Conservation (phyloP, 2,329 filamentous ascomycete genomes). For the Lomentospora prolificans region DNA sequence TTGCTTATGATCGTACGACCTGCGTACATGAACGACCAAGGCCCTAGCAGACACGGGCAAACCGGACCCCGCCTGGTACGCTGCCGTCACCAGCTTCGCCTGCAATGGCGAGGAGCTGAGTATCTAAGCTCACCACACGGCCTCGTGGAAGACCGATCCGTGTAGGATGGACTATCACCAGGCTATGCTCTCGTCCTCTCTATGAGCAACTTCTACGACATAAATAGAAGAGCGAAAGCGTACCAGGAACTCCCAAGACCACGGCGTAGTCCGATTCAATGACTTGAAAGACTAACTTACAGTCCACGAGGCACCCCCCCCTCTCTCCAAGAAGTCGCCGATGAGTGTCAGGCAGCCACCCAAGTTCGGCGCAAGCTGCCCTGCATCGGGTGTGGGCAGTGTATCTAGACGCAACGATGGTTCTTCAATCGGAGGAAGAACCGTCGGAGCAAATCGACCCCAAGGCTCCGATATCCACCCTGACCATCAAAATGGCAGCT, state of each 20-base stretch:
- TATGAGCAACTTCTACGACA: neutral
- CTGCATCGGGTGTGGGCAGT: too few species aligned
- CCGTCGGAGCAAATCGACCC: too few species aligned
- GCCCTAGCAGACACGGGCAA: neutral
- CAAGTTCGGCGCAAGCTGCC: too few species aligned
- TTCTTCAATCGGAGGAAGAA: too few species aligned
- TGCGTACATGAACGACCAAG: neutral
- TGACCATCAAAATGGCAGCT: too few species aligned
- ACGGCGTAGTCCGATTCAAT: too few species aligned
- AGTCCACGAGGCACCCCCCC: too few species aligned
- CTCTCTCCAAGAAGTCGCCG: too few species aligned
- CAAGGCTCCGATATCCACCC: too few species aligned
- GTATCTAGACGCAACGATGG: too few species aligned
- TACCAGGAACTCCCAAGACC: neutral
- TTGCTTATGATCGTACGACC: neutral
- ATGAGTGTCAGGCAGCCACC: too few species aligned
- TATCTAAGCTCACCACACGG: neutral
- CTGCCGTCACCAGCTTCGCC: neutral
- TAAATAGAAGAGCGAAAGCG: neutral
- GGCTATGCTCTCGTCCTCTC: neutral
- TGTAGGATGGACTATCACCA: neutral
- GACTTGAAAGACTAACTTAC: too few species aligned
- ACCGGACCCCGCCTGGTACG: neutral
- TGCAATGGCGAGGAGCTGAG: neutral
- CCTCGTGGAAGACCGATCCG: neutral